Evolutionary conservation across 257 asterid genomes (phyloP).

Genomic region (Gentiana macrophylla): DNA sequence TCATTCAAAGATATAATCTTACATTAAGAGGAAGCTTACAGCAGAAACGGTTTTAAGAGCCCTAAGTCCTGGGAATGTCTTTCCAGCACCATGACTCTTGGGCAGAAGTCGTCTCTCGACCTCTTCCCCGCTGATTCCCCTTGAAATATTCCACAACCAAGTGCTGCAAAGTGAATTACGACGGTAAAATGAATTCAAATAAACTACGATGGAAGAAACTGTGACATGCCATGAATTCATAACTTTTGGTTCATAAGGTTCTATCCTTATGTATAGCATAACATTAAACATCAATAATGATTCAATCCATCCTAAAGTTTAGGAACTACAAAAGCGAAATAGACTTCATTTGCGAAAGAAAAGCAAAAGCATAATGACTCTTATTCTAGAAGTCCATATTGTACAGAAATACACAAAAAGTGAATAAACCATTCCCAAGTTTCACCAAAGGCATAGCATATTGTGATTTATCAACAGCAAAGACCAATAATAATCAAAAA

Average conservation of each 20-base stretch:
- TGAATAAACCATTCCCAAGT: no score
- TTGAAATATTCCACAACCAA: slow-evolving; percentile 88
- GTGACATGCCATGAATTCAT: background rate
- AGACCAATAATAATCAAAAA: background rate
- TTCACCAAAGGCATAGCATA: no score
- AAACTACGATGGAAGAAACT: background rate
- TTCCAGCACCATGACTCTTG: slow-evolving; percentile 93
- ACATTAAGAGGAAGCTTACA: slow-evolving; percentile 26
- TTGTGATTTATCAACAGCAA: no score
- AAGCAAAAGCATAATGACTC: background rate
- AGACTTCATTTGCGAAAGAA: background rate
- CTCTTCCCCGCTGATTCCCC: slow-evolving; percentile 88
- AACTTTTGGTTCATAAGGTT: background rate
- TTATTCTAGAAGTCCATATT: no score
- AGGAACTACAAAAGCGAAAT: no score
- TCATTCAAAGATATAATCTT: background rate
- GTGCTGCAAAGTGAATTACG: slow-evolving; percentile 36
- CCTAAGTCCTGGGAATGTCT: slow-evolving; percentile 84
- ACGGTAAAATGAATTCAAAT: slow-evolving; percentile 1
- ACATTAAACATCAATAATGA: no score
- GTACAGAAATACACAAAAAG: no score
- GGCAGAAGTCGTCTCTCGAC: slow-evolving; percentile 94
- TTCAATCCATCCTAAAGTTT: no score
- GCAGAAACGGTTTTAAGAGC: slow-evolving; percentile 63
- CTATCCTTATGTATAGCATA: background rate